Evolutionary conservation across 2,329 filamentous ascomycete genomes (phyloP).

Genomic region (Trichophyton rubrum): DNA sequence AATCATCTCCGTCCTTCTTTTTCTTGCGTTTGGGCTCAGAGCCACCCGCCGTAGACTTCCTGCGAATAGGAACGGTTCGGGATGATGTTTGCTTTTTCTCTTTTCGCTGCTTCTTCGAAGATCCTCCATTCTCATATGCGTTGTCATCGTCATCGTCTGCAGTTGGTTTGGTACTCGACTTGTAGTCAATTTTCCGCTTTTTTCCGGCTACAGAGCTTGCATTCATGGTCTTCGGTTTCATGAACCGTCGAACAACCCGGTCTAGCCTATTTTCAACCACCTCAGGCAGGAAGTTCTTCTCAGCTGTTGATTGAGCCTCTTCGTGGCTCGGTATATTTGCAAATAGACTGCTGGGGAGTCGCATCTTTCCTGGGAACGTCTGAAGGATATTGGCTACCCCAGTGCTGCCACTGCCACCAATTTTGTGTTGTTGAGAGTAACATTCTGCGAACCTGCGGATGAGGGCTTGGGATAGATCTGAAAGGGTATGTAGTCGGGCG

Average conservation of each 20-base stretch:
- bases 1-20: slow-evolving; percentile 28
- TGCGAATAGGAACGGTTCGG: slow-evolving; percentile 20
- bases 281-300: slow-evolving; percentile 71
- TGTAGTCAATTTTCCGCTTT: slow-evolving; percentile 32
- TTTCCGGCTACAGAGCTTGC: slow-evolving; percentile 17
- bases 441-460: slow-evolving; percentile 78
- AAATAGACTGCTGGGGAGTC: slow-evolving; percentile 69
- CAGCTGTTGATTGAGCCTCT: slow-evolving; percentile 70
- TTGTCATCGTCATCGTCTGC: slow-evolving; percentile 20
- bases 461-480: slow-evolving; percentile 71
- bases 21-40: slow-evolving; percentile 24
- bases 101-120: slow-evolving; percentile 10
- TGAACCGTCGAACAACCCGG: slow-evolving; percentile 53
- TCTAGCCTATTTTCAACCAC: slow-evolving; percentile 66
- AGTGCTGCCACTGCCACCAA: slow-evolving; percentile 27
- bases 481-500: slow-evolving; percentile 62
- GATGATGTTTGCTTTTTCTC: slow-evolving; percentile 18
- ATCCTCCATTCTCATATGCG: slow-evolving; percentile 1
- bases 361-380: slow-evolving; percentile 67
- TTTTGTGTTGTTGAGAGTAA: slow-evolving; percentile 55
- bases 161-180: slow-evolving; percentile 17
- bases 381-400: slow-evolving; percentile 49
- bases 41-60: slow-evolving; percentile 19
- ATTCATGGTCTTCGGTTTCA: slow-evolving; percentile 45
- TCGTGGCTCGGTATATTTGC: slow-evolving; percentile 61